Base-by-base conservation (phyloP, 2,329 filamentous ascomycete species). In the Remersonia thermophila region DNA sequence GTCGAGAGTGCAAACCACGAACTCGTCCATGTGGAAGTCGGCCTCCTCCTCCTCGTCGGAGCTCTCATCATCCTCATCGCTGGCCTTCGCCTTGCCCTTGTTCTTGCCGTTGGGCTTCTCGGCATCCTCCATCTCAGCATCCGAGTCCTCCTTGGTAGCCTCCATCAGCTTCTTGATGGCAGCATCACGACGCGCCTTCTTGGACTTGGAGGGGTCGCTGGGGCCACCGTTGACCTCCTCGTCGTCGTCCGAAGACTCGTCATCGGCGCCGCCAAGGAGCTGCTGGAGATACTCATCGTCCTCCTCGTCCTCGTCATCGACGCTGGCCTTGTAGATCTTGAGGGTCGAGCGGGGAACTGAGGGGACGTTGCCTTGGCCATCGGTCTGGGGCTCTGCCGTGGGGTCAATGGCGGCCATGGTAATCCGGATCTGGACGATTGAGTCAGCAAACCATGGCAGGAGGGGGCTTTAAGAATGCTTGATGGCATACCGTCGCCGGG, bases 341-440 rank as follows among this genome's bases (percentile, higher is more conserved):
- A 98, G 69, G 35, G 91, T 98, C 36, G 91, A 82, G 51, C 87
- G 82, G 51, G 79, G 73, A 43, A 77, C 61, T 39, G 63, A 60
- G 51, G 73, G 73, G 41, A 73, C 61, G 53, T 78, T 75, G 51
- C 69, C 71, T 35, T 72, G 70, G 39, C 69, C 68, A 48, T 79
- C 77, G 40, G 69, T 68, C 58, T 84, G 72, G 26, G 78, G 71
- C 50, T 76, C 69, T 51, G 83, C 83, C 53, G 76, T 85, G 40
- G 91, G 91, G 58, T 98, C 89, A 58, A 98, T 80, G 47, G 91
- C 91, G 53, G 93, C 91, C 91, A 98, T 98, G 54, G 87, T 96
- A 56, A 98, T 85, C 59, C 85, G 85, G 66, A 95, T 93, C 87
- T 94, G 53, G 18, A 28, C 36, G 25, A 2, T 33, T 33, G 35